These are phyloP conservation scores for Coemansia sp. DNA, from an alignment of 192 early-diverging fungal species.

Conservation along the genomic window DNA sequence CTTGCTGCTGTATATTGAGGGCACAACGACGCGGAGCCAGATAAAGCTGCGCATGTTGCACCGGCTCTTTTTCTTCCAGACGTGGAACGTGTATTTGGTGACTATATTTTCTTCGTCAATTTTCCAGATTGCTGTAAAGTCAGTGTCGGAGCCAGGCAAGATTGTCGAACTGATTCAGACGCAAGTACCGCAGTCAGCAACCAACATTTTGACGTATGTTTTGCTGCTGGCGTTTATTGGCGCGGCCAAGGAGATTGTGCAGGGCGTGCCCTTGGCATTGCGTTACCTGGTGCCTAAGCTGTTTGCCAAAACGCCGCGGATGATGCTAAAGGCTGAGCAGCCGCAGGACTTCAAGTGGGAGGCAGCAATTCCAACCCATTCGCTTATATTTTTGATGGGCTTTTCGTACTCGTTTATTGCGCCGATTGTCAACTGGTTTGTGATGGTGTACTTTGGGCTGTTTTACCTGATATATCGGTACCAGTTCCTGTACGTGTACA, in stretches of 20 bases:
- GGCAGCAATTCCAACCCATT: slow-evolving; percentile 64
- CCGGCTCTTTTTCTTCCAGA: slow-evolving; percentile 79
- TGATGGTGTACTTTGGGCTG: slow-evolving; percentile 69
- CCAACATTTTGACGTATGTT: slow-evolving; percentile 85
- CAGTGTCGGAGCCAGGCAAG: slow-evolving; percentile 21
- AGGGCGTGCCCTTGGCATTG: slow-evolving; percentile 65
- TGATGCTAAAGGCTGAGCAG: slow-evolving; percentile 56
- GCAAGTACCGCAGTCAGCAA: slow-evolving; percentile 71
- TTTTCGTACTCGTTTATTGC: slow-evolving; percentile 77
- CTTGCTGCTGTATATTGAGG: slow-evolving; percentile 61
- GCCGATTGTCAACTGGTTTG: slow-evolving; percentile 79
- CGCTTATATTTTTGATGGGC: slow-evolving; percentile 70
- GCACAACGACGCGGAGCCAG: slow-evolving; percentile 57
- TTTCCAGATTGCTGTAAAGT: slow-evolving; percentile 35
- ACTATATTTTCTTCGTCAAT: slow-evolving; percentile 71
- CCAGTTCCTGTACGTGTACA: slow-evolving; percentile 79
- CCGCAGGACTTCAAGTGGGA: slow-evolving; percentile 60
- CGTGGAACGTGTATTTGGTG: slow-evolving; percentile 78
- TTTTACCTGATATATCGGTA: slow-evolving; percentile 76
- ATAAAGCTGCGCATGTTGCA: slow-evolving; percentile 64
- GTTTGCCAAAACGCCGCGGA: slow-evolving; percentile 73
- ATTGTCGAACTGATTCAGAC: slow-evolving; percentile 58
- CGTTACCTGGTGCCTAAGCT: slow-evolving; percentile 58
- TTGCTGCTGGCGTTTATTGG: slow-evolving; percentile 70
- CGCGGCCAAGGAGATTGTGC: slow-evolving; percentile 67